Evolutionary conservation across 1,284 basidiomycete species (phyloP).

Genomic region (Rhodotorula sp.): DNA sequence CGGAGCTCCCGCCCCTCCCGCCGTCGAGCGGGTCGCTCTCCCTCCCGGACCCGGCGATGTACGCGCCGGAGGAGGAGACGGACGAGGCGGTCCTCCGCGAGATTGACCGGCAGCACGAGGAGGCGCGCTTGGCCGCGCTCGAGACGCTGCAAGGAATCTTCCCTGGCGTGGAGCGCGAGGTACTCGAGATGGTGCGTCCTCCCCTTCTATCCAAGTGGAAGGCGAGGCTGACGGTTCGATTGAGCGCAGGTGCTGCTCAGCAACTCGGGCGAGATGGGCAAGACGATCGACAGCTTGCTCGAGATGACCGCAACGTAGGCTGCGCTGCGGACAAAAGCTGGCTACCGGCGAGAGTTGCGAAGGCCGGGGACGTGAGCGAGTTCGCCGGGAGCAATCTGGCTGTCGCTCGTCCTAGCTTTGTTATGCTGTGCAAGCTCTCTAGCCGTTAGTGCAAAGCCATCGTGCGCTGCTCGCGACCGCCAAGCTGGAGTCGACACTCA

Average conservation of each 20-base stretch:
- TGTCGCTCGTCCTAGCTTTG: background rate
- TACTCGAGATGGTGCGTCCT: constrained; percentile 67
- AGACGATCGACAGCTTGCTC: constrained; percentile 79
- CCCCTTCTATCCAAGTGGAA: background rate
- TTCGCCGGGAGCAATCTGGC: background rate
- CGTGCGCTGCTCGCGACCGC: background rate
- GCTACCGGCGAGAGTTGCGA: no score
- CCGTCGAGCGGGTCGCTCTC: constrained; percentile 15
- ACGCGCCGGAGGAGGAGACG: constrained; percentile 54
- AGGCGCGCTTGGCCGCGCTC: constrained; percentile 28
- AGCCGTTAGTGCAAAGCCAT: background rate
- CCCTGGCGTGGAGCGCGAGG: constrained; percentile 66
- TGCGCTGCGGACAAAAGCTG: no score
- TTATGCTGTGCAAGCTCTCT: background rate
- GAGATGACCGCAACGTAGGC: constrained; percentile 61
- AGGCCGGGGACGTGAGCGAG: background rate
- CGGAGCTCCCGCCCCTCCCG: constrained; percentile 40
- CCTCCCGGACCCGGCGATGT: constrained; percentile 44
- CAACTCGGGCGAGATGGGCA: constrained; percentile 81
- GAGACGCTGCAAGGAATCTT: constrained; percentile 28
- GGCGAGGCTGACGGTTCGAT: no score
- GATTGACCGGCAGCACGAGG: constrained; percentile 72
- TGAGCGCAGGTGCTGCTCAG: constrained; percentile 65
- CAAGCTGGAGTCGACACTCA: background rate
- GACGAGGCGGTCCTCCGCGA: constrained; percentile 64